Conservation (phyloP, 495 filamentous ascomycete species). For the Penicillium silybi region DNA sequence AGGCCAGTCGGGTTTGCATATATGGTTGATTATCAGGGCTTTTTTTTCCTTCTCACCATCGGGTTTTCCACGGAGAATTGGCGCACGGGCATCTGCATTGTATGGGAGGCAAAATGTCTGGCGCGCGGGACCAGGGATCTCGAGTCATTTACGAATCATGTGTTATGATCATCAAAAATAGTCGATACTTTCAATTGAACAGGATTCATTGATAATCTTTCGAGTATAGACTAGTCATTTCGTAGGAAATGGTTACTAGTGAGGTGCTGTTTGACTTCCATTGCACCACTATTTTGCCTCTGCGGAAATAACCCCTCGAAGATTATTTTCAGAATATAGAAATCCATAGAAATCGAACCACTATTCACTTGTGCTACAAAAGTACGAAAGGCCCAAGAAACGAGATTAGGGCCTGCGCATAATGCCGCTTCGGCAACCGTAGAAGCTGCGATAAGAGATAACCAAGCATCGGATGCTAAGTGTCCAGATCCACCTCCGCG, state of each 20-base stretch:
- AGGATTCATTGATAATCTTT: not conserved
- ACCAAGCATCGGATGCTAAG: constrained; percentile 25
- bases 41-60: not conserved
- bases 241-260: no score
- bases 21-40: constrained; percentile 1
- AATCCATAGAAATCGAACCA: no score
- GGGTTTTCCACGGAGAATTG: constrained; percentile 9
- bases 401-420: constrained; percentile 16
- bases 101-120: constrained; percentile 10
- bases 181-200: not conserved
- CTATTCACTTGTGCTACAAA: no score
- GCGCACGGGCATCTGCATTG: constrained; percentile 15
- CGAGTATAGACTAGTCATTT: no score
- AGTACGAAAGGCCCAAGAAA: no score
- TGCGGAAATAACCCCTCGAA: no score
- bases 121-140: constrained; percentile 8
- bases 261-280: no score
- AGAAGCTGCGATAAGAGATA: constrained; percentile 31
- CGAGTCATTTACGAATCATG: constrained; percentile 16
- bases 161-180: constrained; percentile 8
- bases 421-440: constrained; percentile 35
- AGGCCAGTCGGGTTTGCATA: constrained; percentile 11
- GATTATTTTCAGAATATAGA: no score
- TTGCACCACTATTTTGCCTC: no score
- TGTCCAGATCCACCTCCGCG: constrained; percentile 28